Conservation (phyloP, 1,284 basidiomycete species). For the Xerocomus amazonicus region DNA sequence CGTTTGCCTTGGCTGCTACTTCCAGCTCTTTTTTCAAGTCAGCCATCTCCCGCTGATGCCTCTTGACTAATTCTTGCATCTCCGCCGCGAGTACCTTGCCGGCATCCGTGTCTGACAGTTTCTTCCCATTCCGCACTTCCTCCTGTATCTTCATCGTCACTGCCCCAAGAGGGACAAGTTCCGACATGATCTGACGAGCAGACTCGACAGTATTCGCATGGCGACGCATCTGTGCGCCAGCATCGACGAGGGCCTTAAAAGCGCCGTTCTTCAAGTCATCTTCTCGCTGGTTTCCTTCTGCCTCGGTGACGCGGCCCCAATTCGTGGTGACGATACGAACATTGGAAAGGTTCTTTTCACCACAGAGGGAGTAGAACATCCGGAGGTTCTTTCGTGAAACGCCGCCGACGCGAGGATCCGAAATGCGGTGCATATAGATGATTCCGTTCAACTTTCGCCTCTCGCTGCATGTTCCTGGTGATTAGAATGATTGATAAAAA, state of each 20-base stretch:
- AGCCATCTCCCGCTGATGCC: not conserved
- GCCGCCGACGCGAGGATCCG: slow-evolving; percentile 43
- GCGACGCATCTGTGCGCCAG: slow-evolving; percentile 4
- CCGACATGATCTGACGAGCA: slow-evolving; percentile 4
- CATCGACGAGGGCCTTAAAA: slow-evolving; percentile 2
- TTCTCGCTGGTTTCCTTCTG: slow-evolving; percentile 2
- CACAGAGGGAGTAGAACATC: slow-evolving; percentile 45
- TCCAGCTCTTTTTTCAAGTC: slow-evolving; percentile 1
- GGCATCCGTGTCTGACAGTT: not conserved
- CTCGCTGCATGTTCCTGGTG: not conserved
- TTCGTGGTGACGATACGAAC: slow-evolving; percentile 5
- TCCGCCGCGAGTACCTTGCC: not conserved
- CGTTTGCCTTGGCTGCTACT: not conserved
- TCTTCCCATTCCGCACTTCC: not conserved
- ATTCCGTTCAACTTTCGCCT: slow-evolving; percentile 32
- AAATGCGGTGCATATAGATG: slow-evolving; percentile 25
- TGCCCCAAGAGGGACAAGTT: not conserved
- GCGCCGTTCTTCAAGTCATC: not conserved
- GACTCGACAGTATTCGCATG: slow-evolving; percentile 1
- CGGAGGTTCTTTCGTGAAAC: slow-evolving; percentile 41
- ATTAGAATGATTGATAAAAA: not conserved
- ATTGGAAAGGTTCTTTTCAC: slow-evolving; percentile 30
- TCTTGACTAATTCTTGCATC: not conserved
- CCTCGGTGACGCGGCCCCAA: slow-evolving; percentile 1
- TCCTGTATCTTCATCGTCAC: slow-evolving; percentile 7